Base-by-base conservation (phyloP, 805 yeast genomes). In the Cephaloascus fragrans region DNA sequence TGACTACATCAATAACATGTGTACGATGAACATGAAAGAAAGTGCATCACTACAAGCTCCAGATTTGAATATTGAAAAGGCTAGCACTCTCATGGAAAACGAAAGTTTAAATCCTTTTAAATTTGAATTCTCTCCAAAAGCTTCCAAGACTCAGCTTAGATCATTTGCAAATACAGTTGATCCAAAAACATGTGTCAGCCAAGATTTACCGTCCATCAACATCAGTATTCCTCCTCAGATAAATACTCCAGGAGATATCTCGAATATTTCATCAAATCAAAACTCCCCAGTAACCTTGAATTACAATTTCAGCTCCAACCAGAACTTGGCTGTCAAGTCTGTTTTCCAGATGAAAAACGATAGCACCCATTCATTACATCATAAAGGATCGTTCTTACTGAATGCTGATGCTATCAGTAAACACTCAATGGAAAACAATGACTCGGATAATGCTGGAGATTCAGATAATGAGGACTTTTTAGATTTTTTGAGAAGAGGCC, bases 401-500 rank as follows among this genome's bases (percentile, higher is more conserved):
- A n/a, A n/a, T n/a, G n/a, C n/a, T n/a, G n/a, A n/a, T n/a, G 28
- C 12, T 37, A 15, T 29, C 26, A 37, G 4, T 20, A 29, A 34
- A 34, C 8, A 20, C 28, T 20, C 38, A 28, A 17, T 17, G 31
- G 6, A 28, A 32, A 26, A 32, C 35, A 16, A 32, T 18, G 10
- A 37, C 37, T 17, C 36, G 32, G 34, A 29, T 14, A 38, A 38
- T 4, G 36, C 33, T 18, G 48, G 50, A 1, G 61, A 52, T 14
- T 56, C 52, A 6, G 58, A 53, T 17, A 73, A 64, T 39, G 56
- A 71, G 53, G 77, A 71, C 46, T 57, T 72, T 37, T 38, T 71
- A 47, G 77, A 70, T 42, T 69, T 72, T 44, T 57, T 72, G 42
- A 61, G 59, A 29, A 56, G 53, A 26, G 75, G 73, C 2, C 71